These are phyloP conservation scores for Debaryomyces nepalensis DNA, from an alignment of 1,139 yeast genomes.

Conservation along the genomic window DNA sequence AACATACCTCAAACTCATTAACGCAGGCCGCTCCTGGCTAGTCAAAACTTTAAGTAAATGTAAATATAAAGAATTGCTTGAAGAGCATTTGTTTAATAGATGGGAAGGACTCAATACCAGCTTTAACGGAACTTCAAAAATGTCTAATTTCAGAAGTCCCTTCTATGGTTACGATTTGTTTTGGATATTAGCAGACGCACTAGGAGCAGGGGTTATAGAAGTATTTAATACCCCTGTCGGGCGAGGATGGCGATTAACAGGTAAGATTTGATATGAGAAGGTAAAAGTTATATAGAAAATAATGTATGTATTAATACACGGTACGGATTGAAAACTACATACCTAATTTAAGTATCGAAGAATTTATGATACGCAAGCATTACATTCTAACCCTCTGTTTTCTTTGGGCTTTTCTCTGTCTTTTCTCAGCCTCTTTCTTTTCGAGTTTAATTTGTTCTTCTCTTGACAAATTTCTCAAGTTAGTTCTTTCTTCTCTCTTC, in stretches of 20 bases:
- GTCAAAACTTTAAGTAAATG: constrained; percentile 45
- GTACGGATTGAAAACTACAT: background rate
- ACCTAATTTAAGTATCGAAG: background rate
- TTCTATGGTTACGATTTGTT: constrained; percentile 62
- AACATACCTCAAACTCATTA: constrained; percentile 52
- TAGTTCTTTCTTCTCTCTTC: constrained; percentile 63
- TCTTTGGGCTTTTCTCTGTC: constrained; percentile 38
- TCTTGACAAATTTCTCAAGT: constrained; percentile 59
- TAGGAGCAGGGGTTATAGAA: constrained; percentile 72
- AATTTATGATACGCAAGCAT: background rate
- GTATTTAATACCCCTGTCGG: constrained; percentile 74
- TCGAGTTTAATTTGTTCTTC: constrained; percentile 79
- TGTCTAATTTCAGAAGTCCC: constrained; percentile 56
- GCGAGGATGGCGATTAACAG: constrained; percentile 68
- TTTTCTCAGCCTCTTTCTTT: constrained; percentile 58
- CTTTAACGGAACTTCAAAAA: constrained; percentile 32
- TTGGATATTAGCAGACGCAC: constrained; percentile 68
- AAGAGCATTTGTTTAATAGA: constrained; percentile 49
- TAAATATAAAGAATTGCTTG: constrained; percentile 58
- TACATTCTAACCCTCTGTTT: constrained; percentile 26
- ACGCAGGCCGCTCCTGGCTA: constrained; percentile 55
- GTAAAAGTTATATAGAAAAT: constrained; percentile 4
- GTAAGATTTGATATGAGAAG: constrained; percentile 35
- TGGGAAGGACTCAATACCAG: constrained; percentile 48
- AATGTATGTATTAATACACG: constrained; percentile 6